A percentile compares a stretch with the other conserved stretches of the same genome.
Evolutionary conservation across 768 basidiomycete genomes (phyloP).

Genomic region (Lentinula lateritia): DNA sequence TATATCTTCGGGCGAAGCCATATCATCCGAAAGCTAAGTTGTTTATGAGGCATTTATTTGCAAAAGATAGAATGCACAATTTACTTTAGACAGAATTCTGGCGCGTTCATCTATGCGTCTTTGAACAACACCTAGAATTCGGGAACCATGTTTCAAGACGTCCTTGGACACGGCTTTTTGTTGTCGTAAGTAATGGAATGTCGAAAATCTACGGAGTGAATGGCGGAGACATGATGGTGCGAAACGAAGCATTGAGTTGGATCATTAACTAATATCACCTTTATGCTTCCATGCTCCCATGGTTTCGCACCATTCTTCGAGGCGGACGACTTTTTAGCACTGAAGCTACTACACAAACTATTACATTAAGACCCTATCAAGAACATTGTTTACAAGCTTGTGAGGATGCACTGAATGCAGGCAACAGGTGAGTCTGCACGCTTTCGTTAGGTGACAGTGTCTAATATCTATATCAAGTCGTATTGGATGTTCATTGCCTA

Average conservation of each 20-base stretch:
- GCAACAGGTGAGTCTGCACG: conserved; percentile 31
- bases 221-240: conserved; percentile 3
- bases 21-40: conserved; percentile 44
- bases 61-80: conserved; percentile 6
- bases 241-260: not conserved
- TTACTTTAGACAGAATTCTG: conserved; percentile 38
- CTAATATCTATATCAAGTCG: conserved; percentile 31
- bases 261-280: too few species aligned
- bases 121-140: conserved; percentile 50
- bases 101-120: conserved; percentile 48
- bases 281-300: conserved; percentile 1
- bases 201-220: conserved; percentile 2
- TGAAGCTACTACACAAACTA: conserved; percentile 11
- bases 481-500: conserved; percentile 68
- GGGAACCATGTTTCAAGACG: conserved; percentile 31
- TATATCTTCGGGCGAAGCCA: conserved; percentile 54
- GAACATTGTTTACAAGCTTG: conserved; percentile 75
- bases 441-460: conserved; percentile 41
- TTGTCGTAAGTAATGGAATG: not conserved
- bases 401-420: conserved; percentile 58
- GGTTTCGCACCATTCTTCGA: not conserved
- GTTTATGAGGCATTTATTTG: conserved; percentile 6
- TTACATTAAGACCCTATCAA: conserved; percentile 82
- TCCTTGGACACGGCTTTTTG: not conserved
- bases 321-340: not conserved